Evolutionary conservation across 1,284 basidiomycete species (phyloP), one percentile per base, ranked within the genome.

Genomic region (Cryptococcus sp.): DNA sequence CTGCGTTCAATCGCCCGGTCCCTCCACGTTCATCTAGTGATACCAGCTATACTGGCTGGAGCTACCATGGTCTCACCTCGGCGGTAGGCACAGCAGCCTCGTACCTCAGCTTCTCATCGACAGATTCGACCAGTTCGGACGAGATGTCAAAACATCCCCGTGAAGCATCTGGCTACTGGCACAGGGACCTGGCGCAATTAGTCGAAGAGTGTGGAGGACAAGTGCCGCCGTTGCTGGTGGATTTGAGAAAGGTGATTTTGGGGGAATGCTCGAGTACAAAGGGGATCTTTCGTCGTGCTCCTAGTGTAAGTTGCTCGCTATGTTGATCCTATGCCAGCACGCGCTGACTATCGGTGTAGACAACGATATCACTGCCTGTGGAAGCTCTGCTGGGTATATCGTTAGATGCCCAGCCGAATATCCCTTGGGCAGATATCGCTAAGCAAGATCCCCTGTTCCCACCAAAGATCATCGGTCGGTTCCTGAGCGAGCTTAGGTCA

Each of bases 201-300:
- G 45, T 73, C 4, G 39, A 53, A 3, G 65, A 67, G 17, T 59
- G 47, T 19, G 43, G 45, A 0, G 70, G 69, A 3, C 51, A 55
- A 20, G 40, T 72, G 10, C 71, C 70, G 5, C 54, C 50, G 5
- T 42, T 68, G 35, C 38, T 76, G 4, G 47, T 50, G 0, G 56
- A 65, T 1, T 50, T 77, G 16, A 45, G 64, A n/a, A 51, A 52
- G 3, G 64, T 62, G 4, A 76, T 77, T 20, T 38, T 71, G 25
- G 27, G n/a, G 5, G 55, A 69, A 43, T 73, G 72, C 50, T 55
- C 61, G 0, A 23, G 5, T 0, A 67, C 65, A 0, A 73, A 76
- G 55, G 75, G 75, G 39, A 65, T 75, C 35, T 77, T 76, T 57
- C 64, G 75, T 41, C 58, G 69, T 15, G 55, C 64, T 1, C 60